A percentile compares a stretch with the other conserved stretches of the same genome.
These are phyloP conservation scores for Kluyveromyces aestuarii DNA, from an alignment of 805 yeast species.

Conservation along the genomic window DNA sequence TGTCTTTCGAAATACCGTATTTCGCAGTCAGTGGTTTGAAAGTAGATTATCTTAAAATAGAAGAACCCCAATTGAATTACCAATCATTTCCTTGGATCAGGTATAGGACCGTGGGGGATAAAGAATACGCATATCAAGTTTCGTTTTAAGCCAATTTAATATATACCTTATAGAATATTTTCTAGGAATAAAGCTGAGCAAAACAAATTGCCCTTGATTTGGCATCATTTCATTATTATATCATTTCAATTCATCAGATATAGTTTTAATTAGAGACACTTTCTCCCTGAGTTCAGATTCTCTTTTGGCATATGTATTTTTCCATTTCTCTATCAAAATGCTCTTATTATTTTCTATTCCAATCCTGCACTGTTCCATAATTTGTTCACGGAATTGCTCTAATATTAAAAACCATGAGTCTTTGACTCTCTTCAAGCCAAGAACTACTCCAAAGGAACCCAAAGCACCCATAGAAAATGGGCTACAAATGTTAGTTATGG, in stretches of 20 bases:
- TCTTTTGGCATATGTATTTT: conserved; percentile 1
- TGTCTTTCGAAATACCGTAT: conserved; percentile 57
- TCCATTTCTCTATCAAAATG: conserved; percentile 3
- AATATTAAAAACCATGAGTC: conserved; percentile 21
- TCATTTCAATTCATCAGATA: background rate
- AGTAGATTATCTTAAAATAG: conserved; percentile 56
- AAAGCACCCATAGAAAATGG: conserved; percentile 27
- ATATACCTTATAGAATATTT: background rate
- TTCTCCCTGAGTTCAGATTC: conserved; percentile 1
- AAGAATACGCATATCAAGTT: conserved; percentile 26
- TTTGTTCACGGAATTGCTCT: conserved; percentile 4
- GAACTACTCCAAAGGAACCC: conserved; percentile 23
- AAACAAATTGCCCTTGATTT: background rate
- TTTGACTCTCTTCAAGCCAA: conserved; percentile 27
- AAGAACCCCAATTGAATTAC: conserved; percentile 50
- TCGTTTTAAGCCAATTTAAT: background rate
- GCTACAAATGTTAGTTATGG: conserved; percentile 21
- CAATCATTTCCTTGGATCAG: conserved; percentile 77
- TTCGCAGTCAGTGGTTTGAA: conserved; percentile 57
- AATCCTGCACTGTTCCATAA: conserved; percentile 9
- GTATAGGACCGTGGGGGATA: conserved; percentile 40
- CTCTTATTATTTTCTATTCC: conserved; percentile 10
- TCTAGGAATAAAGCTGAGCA: background rate
- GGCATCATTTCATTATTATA: background rate
- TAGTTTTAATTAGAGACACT: background rate